Evolutionary conservation across 208 protist genomes (phyloP), one percentile per base, ranked within the genome.

Genomic region (Acanthamoeba healyi): DNA sequence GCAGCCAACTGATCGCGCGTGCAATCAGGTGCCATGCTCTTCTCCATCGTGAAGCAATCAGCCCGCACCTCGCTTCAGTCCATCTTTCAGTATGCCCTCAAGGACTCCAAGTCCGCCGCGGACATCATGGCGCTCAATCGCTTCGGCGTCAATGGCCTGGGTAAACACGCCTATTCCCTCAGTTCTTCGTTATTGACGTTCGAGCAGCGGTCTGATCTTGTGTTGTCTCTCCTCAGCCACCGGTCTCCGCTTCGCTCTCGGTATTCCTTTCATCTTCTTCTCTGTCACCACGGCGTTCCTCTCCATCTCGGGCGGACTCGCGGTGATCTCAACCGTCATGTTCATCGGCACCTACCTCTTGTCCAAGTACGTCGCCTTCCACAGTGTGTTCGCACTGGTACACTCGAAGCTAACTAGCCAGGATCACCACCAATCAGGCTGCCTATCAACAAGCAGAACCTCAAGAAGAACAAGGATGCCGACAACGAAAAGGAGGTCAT

Each of bases 81-180:
- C 22, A 72, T 91, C 56, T 91, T 91, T 54, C 84, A 91, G 84
- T 72, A 46, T 29, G 84, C 84, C 10, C 29, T 91, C 56, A 91
- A 51, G 84, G 36, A 91, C 5, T 56, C 51, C 24, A 40, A 91
- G 38, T 86, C 67, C 32, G 90, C 90, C 4, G 90, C 65, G 24
- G 74, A 94, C 67, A 94, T 94, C 44, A 94, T 94, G 90, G 90
- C 51, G 12, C 51, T 94, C 38, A 94, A 94, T 38, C 56, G 90
- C 10, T 94, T 94, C 36, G 51, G 44, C 29, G 90, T 94, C 42
- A 94, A 81, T 29, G 90, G n/a, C 29, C 54, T 70, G 26, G 90
- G 72, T 94, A 94, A n/a, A n/a, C n/a, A n/a, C n/a, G n/a, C n/a
- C n/a, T n/a, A n/a, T 22, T 7, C 12, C 38, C 22, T 42, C 12